These are phyloP conservation scores for Purshia tridentata DNA, from an alignment of 306 rosid genomes.

Conservation along the genomic window DNA sequence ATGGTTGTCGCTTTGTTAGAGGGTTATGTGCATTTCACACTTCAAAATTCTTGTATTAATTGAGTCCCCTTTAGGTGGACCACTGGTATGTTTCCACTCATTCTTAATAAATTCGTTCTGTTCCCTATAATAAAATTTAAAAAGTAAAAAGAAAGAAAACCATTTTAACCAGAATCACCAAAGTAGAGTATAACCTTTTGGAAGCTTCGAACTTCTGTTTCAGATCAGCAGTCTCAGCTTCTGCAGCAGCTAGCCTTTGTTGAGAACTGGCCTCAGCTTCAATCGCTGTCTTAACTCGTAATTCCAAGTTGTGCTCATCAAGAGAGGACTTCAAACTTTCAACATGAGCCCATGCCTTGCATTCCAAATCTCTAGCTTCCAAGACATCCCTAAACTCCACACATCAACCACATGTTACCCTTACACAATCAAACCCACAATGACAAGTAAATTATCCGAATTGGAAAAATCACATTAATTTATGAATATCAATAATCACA, in stretches of 20 bases:
- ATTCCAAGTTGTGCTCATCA: constrained; percentile 80
- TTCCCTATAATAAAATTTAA: neutral
- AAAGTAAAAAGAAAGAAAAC: neutral
- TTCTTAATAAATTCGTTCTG: neutral
- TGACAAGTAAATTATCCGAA: neutral
- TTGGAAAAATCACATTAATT: neutral
- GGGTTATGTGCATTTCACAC: no score
- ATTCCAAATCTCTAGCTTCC: constrained; percentile 84
- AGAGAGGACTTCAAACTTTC: constrained; percentile 76
- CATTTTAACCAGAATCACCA: constrained; percentile 11
- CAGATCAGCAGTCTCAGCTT: constrained; percentile 82
- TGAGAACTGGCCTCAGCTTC: constrained; percentile 94
- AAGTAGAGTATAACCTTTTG: constrained; percentile 53
- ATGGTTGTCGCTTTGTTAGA: no score
- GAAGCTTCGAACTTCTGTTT: constrained; percentile 75
- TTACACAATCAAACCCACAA: constrained; percentile 7
- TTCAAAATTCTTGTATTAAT: neutral
- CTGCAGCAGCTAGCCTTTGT: constrained; percentile 92
- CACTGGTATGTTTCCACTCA: neutral
- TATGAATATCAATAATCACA: neutral
- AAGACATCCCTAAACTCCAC: constrained; percentile 55
- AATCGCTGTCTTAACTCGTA: constrained; percentile 87
- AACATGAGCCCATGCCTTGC: constrained; percentile 84
- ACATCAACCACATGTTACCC: neutral
- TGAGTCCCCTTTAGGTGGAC: neutral